Evolutionary conservation across 2,329 filamentous ascomycete genomes (phyloP).

Genomic region (Trichoderma citrinoviride): DNA sequence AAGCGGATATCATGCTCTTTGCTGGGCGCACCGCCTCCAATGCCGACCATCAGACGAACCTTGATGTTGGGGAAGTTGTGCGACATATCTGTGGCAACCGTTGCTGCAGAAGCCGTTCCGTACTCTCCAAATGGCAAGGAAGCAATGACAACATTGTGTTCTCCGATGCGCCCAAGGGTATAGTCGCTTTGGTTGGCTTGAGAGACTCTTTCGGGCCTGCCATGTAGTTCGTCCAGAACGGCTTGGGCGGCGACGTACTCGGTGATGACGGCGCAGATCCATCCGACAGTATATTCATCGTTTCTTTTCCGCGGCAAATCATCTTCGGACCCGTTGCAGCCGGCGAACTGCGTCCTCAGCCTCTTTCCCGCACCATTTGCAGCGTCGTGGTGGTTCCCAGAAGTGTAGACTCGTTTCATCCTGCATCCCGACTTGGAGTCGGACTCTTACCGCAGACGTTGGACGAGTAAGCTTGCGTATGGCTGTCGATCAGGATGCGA

Average conservation of each 20-base stretch:
- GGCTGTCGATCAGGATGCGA: not conserved
- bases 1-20: slow-evolving; percentile 20
- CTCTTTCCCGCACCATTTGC: not conserved
- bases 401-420: not conserved
- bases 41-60: slow-evolving; percentile 21
- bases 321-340: too few relatives aligned
- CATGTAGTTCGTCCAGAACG: not conserved
- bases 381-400: not conserved
- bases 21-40: slow-evolving; percentile 22
- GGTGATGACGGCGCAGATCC: not conserved
- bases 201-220: not conserved
- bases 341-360: not conserved
- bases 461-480: too few relatives aligned
- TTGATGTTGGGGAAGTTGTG: not conserved
- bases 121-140: not conserved
- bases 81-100: not conserved
- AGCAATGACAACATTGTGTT: slow-evolving; percentile 26
- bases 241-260: not conserved
- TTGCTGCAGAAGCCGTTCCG: not conserved
- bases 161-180: slow-evolving; percentile 21
- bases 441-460: too few relatives aligned
- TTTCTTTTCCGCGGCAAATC: not conserved
- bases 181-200: slow-evolving; percentile 13
- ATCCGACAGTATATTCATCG: not conserved
- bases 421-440: not conserved